Evolutionary conservation across 768 basidiomycete genomes (phyloP).

Genomic region (Pseudohyphozyma bogoriensis): DNA sequence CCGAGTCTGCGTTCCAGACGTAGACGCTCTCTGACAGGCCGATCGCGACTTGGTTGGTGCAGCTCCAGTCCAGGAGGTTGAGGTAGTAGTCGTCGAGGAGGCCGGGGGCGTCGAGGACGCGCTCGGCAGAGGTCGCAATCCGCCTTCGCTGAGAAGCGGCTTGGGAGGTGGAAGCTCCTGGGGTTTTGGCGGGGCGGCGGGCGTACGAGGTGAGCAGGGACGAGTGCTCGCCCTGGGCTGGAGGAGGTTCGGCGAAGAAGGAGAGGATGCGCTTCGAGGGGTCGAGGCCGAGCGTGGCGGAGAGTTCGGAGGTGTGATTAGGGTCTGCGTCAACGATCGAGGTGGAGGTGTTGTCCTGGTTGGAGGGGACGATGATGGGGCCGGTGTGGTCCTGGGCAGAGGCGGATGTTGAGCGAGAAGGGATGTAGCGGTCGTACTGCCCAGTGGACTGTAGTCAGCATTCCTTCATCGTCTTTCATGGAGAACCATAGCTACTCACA

Average conservation of each 20-base stretch:
- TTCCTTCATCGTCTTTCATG: neutral
- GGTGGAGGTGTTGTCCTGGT: neutral
- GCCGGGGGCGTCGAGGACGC: slow-evolving; percentile 91
- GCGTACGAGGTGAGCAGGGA: slow-evolving; percentile 69
- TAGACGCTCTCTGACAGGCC: slow-evolving; percentile 78
- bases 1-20: slow-evolving; percentile 87
- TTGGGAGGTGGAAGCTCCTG: slow-evolving; percentile 53
- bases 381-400: slow-evolving; percentile 25
- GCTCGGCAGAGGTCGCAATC: slow-evolving; percentile 75
- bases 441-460: neutral
- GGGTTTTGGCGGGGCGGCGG: slow-evolving; percentile 46
- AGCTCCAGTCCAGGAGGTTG: slow-evolving; percentile 84
- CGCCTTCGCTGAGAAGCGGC: slow-evolving; percentile 63
- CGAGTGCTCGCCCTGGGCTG: slow-evolving; percentile 62
- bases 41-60: slow-evolving; percentile 75
- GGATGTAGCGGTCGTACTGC: slow-evolving; percentile 30
- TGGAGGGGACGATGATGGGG: slow-evolving; percentile 20
- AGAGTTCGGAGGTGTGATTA: slow-evolving; percentile 33
- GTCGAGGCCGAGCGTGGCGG: slow-evolving; percentile 33
- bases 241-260: slow-evolving; percentile 71
- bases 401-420: slow-evolving; percentile 11
- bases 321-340: slow-evolving; percentile 18
- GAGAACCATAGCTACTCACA: neutral
- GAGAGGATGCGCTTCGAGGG: slow-evolving; percentile 57
- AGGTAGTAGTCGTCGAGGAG: slow-evolving; percentile 85